These are phyloP conservation scores for Blastobotrys raffinosifermentans DNA, from an alignment of 1,139 yeast species.

Conservation along the genomic window DNA sequence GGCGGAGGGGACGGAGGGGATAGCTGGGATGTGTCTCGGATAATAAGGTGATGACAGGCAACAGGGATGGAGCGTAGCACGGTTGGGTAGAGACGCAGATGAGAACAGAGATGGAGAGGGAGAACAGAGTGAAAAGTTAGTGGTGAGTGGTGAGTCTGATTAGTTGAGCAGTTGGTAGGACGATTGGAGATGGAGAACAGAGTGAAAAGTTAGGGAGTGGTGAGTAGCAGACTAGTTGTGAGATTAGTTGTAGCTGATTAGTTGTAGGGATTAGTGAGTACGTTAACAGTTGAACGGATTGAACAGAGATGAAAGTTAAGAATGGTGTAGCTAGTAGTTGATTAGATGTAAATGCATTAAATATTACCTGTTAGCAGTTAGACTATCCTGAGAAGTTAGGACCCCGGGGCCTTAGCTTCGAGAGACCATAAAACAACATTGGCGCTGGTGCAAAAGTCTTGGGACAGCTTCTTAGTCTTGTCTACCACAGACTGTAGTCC, in stretches of 20 bases:
- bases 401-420: not conserved
- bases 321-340: not conserved
- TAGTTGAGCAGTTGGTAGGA: too few relatives aligned
- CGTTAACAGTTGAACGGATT: not conserved
- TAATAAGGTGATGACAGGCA: too few relatives aligned
- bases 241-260: not conserved
- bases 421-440: not conserved
- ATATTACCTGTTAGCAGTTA: too few relatives aligned
- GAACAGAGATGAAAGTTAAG: not conserved
- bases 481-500: not conserved
- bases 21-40: too few relatives aligned
- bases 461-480: not conserved
- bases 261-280: not conserved
- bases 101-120: too few relatives aligned
- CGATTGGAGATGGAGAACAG: not conserved
- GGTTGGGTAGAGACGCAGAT: too few relatives aligned
- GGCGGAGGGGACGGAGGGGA: too few relatives aligned
- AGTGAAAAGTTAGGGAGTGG: not conserved
- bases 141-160: too few relatives aligned
- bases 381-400: too few relatives aligned
- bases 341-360: too few relatives aligned
- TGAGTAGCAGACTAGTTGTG: not conserved
- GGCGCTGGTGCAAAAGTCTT: not conserved
- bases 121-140: not conserved
- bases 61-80: too few relatives aligned